Base-by-base conservation (phyloP, 2,329 filamentous ascomycete species). In the Colletotrichum agaves region DNA sequence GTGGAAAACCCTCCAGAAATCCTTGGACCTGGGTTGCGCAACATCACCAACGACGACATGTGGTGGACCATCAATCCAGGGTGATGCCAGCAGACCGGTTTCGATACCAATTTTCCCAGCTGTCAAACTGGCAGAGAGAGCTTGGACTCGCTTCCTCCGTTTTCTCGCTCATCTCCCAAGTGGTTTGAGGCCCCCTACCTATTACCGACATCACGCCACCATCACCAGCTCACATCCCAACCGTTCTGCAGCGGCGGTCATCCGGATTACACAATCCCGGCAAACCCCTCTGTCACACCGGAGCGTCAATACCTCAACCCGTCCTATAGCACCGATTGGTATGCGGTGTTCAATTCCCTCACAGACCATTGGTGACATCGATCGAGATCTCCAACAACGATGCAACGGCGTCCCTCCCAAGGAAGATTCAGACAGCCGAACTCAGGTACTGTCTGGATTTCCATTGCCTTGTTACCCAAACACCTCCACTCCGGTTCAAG, bases 181-280 rank as follows among this genome's bases (percentile, higher is more conserved):
- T 35, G 33, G 43, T 37, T 37, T 39, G n/a, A 7, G 5, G 27
- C 57, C 50, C 17, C 43, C 43, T 35, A 27, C 49, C 15, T 21
- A 37, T 27, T 31, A 23, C 52, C 46, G 33, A 55, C 47, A 64
- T 64, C 47, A 64, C 64, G 61, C 61, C 61, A 59, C 47, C 23
- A 43, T 33, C 52, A 46, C 41, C 49, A 35, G 63, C 59, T 46
- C 31, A 7, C 37, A 37, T 37, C 23, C 49, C 43, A 57, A 37
- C 52, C 23, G 12, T 56, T 39, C 57, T 60, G 15, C 31, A 35
- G 50, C 41, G 27, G 49, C 58, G 41, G 8, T 31, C 33, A 49
- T 49, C 43, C 33, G 46, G 53, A 67, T 67, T 67, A 64, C 53
- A 52, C 46, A 67, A 19, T 47, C 21, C 33, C 59, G 47, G 60